Conservation (phyloP, 495 filamentous ascomycete species). For the Xylaria venustula region DNA sequence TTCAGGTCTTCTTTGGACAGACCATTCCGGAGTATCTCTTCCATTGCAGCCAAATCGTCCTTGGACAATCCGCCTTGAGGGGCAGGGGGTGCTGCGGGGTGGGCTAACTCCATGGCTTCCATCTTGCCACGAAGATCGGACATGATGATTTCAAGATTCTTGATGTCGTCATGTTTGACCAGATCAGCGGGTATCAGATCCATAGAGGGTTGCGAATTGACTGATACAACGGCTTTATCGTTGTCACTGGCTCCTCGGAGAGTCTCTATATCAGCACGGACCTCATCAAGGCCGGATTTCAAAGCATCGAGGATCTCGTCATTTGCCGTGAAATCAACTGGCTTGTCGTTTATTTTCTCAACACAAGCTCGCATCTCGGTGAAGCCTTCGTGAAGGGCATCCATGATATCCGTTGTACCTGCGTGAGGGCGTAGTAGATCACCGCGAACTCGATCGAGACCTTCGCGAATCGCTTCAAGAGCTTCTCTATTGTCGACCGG, state of each 20-base stretch:
- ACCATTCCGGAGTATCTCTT: constrained; percentile 36
- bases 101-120: constrained; percentile 68
- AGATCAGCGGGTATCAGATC: constrained; percentile 37
- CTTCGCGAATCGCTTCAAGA: constrained; percentile 67
- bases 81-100: constrained; percentile 36
- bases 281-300: constrained; percentile 68
- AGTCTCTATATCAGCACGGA: constrained; percentile 75
- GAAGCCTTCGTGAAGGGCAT: constrained; percentile 80
- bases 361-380: constrained; percentile 69
- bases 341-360: constrained; percentile 75
- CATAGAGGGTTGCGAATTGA: constrained; percentile 31
- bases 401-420: constrained; percentile 70
- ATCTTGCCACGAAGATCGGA: constrained; percentile 80
- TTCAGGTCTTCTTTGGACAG: constrained; percentile 61
- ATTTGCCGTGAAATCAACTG: constrained; percentile 72
- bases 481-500: constrained; percentile 54
- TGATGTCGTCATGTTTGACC: constrained; percentile 67
- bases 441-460: constrained; percentile 63
- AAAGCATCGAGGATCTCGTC: constrained; percentile 85
- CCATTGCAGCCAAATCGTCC: constrained; percentile 58
- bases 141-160: constrained; percentile 78
- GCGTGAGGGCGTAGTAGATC: constrained; percentile 59
- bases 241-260: constrained; percentile 55
- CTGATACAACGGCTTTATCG: constrained; percentile 57
- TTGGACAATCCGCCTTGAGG: constrained; percentile 39